Base-by-base conservation (phyloP, 2,329 filamentous ascomycete species). In the Verticillium longisporum region DNA sequence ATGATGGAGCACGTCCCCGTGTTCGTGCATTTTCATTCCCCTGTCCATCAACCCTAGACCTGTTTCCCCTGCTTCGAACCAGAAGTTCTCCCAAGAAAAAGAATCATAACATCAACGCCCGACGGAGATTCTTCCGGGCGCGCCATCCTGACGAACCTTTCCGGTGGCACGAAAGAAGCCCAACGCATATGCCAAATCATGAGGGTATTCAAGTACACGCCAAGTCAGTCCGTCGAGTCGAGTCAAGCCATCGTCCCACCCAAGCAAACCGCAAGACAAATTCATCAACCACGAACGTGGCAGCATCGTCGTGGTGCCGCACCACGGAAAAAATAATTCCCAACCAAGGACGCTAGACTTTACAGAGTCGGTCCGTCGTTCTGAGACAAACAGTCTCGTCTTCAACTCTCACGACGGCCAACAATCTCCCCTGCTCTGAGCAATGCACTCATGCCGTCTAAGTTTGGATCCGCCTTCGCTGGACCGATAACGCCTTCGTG, bases 381-480 rank as follows among this genome's bases (percentile, higher is more conserved):
- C 6, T 21, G 9, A 26, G n/a, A 10, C 45, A 21, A n/a, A 50
- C 45, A 10, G 7, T 3, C 6, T 21, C 7, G 45, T 55, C 15
- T 55, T 26, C 26, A 34, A 14, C 32, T 34, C 31, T 13, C 54
- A 3, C 77, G 73, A 53, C 78, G 77, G 61, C 81, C 80, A 45
- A 87, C 82, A 63, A 87, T 83, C 66, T 87, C 84, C 36, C 84
- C 83, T 10, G 85, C 85, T 63, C 77, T 78, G 1, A 87, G 69
- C 11, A 88, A 72, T 6, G 84, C 84, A 62, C 77, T 84, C 73
- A 88, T 83, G 1, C 84, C 84, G 63, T 87, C 84, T 21, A 86
- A 71, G 3, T 59, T 62, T 15, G 60, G 37, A 13, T 63, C 59
- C 62, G 14, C 67, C 65, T 37, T 63, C 58, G 11, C 61, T 41